Conservation (phyloP, 2,329 filamentous ascomycete species). For the Paraconiothyrium brasiliense region DNA sequence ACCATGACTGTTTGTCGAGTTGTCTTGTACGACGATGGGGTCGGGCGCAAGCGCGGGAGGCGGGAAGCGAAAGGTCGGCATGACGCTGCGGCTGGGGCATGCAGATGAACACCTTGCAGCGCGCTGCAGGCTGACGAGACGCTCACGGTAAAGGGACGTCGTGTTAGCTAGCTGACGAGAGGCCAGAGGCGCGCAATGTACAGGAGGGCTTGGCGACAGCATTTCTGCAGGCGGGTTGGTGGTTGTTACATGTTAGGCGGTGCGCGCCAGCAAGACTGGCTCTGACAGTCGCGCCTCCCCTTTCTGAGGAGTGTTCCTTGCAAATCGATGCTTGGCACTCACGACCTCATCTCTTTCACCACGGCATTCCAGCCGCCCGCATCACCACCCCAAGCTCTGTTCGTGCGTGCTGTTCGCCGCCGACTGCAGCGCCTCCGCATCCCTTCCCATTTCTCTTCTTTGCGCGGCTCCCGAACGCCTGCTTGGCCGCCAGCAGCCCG, state of each 20-base stretch:
- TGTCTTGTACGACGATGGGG: background rate
- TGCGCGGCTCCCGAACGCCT: conserved; percentile 14
- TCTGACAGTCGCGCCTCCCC: conserved; percentile 21
- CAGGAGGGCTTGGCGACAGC: conserved; percentile 26
- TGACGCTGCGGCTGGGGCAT: conserved; percentile 39
- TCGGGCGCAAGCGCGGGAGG: conserved; percentile 11
- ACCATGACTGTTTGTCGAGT: background rate
- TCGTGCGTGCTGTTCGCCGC: conserved; percentile 30
- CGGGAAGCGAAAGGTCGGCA: conserved; percentile 23
- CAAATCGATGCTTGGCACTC: conserved; percentile 18
- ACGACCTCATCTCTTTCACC: conserved; percentile 35
- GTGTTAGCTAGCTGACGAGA: conserved; percentile 3
- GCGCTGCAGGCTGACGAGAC: conserved; percentile 19
- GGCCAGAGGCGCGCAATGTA: conserved; percentile 4
- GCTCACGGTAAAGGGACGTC: conserved; percentile 2
- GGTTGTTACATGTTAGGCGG: conserved; percentile 19
- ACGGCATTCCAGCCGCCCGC: conserved; percentile 26
- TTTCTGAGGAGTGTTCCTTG: conserved; percentile 12
- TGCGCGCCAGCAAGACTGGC: conserved; percentile 26
- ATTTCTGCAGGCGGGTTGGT: conserved; percentile 8
- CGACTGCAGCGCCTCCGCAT: conserved; percentile 25
- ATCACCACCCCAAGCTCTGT: conserved; percentile 34
- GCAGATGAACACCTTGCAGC: conserved; percentile 18
- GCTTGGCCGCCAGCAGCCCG: conserved; percentile 17
- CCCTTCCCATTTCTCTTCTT: conserved; percentile 19